These are phyloP conservation scores for Irpex sp. DNA, from an alignment of 1,284 basidiomycete species.

Conservation along the genomic window DNA sequence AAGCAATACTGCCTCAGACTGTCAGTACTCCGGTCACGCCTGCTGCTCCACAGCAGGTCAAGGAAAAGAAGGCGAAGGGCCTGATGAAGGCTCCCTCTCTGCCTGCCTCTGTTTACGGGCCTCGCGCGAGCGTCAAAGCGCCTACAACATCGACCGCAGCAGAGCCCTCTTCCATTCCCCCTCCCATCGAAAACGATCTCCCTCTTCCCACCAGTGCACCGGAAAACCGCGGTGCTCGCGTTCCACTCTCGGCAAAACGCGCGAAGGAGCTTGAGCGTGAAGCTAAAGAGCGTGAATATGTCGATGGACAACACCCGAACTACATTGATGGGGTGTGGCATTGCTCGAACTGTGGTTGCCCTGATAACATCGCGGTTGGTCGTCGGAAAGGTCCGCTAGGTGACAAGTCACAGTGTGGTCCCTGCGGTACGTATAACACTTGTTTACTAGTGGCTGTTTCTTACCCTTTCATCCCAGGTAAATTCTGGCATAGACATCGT, in stretches of 20 bases:
- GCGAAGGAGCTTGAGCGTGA: slow-evolving; percentile 74
- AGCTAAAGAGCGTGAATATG: slow-evolving; percentile 78
- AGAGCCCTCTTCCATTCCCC: slow-evolving; percentile 53
- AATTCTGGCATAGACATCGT: slow-evolving; percentile 82
- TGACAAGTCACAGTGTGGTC: slow-evolving; percentile 87
- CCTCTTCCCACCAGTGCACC: slow-evolving; percentile 37
- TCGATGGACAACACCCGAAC: slow-evolving; percentile 78
- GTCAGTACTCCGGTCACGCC: slow-evolving; percentile 42
- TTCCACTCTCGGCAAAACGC: slow-evolving; percentile 51
- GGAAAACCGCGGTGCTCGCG: slow-evolving; percentile 42
- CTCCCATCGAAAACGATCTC: slow-evolving; percentile 55
- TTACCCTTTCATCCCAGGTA: slow-evolving; percentile 43
- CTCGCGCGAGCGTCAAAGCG: slow-evolving; percentile 53
- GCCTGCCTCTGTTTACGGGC: slow-evolving; percentile 49
- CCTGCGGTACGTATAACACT: slow-evolving; percentile 69
- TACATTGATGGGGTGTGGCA: slow-evolving; percentile 86
- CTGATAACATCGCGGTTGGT: slow-evolving; percentile 80
- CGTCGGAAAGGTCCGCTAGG: slow-evolving; percentile 86
- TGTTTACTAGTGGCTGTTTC: not conserved
- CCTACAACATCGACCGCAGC: slow-evolving; percentile 65
- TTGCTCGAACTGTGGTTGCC: slow-evolving; percentile 89
- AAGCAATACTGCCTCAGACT: slow-evolving; percentile 47
- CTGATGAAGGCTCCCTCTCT: slow-evolving; percentile 69
- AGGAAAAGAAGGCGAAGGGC: slow-evolving; percentile 69
- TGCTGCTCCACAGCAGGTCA: slow-evolving; percentile 33